Base-by-base conservation (phyloP, 345 rosid genomes). In the Salix exigua region DNA sequence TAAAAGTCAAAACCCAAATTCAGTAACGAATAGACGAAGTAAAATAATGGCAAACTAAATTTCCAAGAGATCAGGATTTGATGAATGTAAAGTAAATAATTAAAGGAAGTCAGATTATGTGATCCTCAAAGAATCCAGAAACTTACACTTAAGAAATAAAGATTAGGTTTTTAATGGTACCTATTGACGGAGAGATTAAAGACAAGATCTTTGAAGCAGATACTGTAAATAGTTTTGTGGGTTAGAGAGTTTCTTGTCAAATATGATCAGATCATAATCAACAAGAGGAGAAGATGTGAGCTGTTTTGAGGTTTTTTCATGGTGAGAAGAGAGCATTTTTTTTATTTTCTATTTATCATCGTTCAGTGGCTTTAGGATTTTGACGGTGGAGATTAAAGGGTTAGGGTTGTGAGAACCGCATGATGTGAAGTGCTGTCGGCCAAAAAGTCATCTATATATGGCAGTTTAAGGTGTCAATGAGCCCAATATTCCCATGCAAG, bases 201-300 rank as follows among this genome's bases (percentile, higher is more conserved):
- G 25, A 63, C n/a, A 64, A 42, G 75, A 71, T 71, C 64, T 50
- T 42, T 30, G 70, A 21, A 13, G 74, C n/a, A 42, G 42, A 42
- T 42, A 68, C 10, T 42, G n/a, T 12, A 23, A 23, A 23, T 23
- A 60, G 37, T 17, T n/a, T n/a, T 13, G 8, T 16, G 16, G 38
- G 33, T 16, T 9, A 11, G 23, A 18, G 58, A 51, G 18, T 50
- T 50, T 50, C 55, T 50, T 50, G 7, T 51, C n/a, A 51, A 50
- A 50, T 50, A 50, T 50, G 8, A 51, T 51, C 58, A 51, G 46
- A n/a, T 12, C 9, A 51, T 31, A 31, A 23, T 18, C 6, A 11
- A 12, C 19, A 48, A 48, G 4, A 3, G 4, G 13, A 46, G 19
- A 16, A 48, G 17, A 48, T 12, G 19, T 1, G 21, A 48, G 21